Evolutionary conservation across 1,284 basidiomycete genomes (phyloP).

Genomic region (Puccinia polysora): DNA sequence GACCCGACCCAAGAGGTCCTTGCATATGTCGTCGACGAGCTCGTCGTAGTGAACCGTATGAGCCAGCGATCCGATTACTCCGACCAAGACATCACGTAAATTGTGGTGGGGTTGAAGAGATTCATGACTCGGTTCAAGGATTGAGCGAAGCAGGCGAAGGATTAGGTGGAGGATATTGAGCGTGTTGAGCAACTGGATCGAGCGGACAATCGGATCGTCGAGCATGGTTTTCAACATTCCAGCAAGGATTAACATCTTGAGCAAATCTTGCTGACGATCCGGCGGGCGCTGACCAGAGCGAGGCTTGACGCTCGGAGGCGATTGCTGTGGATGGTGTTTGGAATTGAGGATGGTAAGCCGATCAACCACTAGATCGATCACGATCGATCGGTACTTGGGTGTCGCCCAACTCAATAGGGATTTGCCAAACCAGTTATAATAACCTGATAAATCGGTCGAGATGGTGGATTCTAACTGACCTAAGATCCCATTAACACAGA

Average conservation of each 20-base stretch:
- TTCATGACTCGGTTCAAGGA: too few relatives aligned
- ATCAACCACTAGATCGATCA: constrained; percentile 35
- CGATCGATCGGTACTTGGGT: constrained; percentile 20
- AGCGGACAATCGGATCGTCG: neutral
- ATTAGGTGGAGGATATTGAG: constrained; percentile 13
- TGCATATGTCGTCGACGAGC: constrained; percentile 21
- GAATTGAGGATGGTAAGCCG: neutral
- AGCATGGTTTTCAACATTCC: constrained; percentile 11
- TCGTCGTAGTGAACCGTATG: constrained; percentile 16
- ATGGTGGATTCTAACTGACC: constrained; percentile 1
- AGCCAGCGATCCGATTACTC: constrained; percentile 2
- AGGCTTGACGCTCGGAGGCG: neutral
- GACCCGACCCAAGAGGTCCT: constrained; percentile 5
- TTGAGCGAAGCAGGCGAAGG: constrained; percentile 8
- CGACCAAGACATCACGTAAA: constrained; percentile 1
- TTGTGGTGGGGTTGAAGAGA: neutral
- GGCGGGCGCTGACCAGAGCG: neutral
- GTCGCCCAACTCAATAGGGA: constrained; percentile 7
- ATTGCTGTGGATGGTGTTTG: neutral
- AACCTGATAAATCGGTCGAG: neutral
- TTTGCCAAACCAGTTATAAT: constrained; percentile 4
- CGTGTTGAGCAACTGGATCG: constrained; percentile 23
- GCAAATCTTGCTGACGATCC: neutral
- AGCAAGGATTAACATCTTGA: constrained; percentile 4
- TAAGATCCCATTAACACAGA: neutral